Evolutionary conservation across 495 filamentous ascomycete genomes (phyloP).

Genomic region (Cercophora scortea): DNA sequence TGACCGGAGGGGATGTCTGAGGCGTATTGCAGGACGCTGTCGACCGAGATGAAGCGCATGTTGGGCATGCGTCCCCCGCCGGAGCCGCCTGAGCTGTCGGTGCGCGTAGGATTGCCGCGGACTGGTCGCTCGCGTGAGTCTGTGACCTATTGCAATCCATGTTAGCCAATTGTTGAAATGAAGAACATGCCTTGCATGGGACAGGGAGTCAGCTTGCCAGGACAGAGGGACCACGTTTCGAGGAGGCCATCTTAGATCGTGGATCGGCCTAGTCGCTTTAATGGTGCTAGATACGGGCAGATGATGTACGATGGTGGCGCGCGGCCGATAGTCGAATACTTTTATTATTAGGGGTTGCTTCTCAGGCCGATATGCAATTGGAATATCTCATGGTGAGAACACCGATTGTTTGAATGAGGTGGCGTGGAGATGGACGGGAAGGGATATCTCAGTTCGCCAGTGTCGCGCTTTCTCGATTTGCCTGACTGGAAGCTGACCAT

Average conservation of each 20-base stretch:
- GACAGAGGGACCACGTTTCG: constrained; percentile 28
- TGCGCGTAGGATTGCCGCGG: constrained; percentile 12
- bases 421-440: too few species aligned
- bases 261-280: background rate
- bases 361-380: too few species aligned
- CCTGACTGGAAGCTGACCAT: too few species aligned
- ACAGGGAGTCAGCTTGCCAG: constrained; percentile 14
- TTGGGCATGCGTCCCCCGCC: constrained; percentile 23
- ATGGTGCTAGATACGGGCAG: too few species aligned
- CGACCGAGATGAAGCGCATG: constrained; percentile 87
- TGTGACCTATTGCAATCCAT: constrained; percentile 22
- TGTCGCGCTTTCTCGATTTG: too few species aligned
- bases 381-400: too few species aligned
- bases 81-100: background rate
- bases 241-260: constrained; percentile 15
- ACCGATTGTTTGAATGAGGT: too few species aligned
- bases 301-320: too few species aligned
- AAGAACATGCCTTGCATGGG: background rate
- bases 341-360: too few species aligned
- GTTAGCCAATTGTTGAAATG: background rate
- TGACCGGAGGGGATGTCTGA: constrained; percentile 95
- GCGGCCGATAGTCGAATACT: too few species aligned
- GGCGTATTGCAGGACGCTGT: constrained; percentile 88
- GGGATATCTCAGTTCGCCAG: too few species aligned
- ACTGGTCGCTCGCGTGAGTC: constrained; percentile 24